These are phyloP conservation scores for Leccinum sublutescens DNA, from an alignment of 768 basidiomycete genomes.

Conservation along the genomic window DNA sequence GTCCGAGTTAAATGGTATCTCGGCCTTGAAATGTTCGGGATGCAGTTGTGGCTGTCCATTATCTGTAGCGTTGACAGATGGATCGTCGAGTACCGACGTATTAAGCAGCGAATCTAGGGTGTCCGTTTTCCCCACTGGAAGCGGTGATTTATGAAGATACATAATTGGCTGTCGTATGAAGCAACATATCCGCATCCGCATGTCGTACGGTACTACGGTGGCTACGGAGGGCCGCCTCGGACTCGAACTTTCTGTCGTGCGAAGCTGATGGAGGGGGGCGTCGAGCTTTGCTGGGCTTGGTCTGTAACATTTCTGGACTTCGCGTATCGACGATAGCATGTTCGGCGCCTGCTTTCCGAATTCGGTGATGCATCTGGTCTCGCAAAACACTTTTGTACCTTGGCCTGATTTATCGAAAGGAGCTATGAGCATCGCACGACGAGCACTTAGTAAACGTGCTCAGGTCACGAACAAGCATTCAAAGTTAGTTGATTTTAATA, in stretches of 20 bases:
- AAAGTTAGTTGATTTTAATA: background rate
- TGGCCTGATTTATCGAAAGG: background rate
- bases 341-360: background rate
- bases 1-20: conserved; percentile 48
- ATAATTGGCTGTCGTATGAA: conserved; percentile 54
- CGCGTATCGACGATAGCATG: background rate
- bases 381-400: background rate
- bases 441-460: background rate
- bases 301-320: background rate
- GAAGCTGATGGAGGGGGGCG: background rate
- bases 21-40: conserved; percentile 58
- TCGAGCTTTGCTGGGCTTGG: background rate
- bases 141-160: conserved; percentile 53
- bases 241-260: background rate
- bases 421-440: background rate
- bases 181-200: no score
- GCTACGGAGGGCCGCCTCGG: background rate
- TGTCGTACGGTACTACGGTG: background rate
- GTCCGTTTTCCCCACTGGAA: conserved; percentile 76
- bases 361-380: background rate
- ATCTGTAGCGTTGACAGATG: conserved; percentile 22
- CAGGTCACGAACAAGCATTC: background rate
- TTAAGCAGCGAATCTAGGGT: conserved; percentile 54
- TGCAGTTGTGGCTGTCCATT: background rate
- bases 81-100: conserved; percentile 45